Evolutionary conservation across 768 basidiomycete genomes (phyloP), one percentile per base, ranked within the genome.

Genomic region (Glaciozyma antarctica): DNA sequence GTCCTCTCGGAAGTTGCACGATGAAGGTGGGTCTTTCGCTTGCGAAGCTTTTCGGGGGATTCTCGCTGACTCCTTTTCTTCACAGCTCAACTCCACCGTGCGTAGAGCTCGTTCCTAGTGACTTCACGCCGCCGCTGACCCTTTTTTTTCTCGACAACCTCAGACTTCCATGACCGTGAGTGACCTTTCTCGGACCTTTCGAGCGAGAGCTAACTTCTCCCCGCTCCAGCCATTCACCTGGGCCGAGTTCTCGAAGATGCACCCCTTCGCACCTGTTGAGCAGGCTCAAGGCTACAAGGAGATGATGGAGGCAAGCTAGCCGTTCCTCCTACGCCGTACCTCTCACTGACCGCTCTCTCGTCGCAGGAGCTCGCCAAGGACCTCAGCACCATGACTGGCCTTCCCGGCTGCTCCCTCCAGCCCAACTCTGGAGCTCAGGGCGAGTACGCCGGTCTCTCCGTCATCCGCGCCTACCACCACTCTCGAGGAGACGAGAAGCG

Each of bases 391-490:
- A 89, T 98, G 65, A 98, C 95, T 17, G 95, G 95, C n/a, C 95
- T 97, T 79, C 83, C 90, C 70, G 85, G 91, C 24, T 90, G 91
- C 66, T 93, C 90, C 1, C 82, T 99, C n/a, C 95, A 99, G 76
- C 95, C 95, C 44, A 99, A 99, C 77, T 98, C 95, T 19, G 95
- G 95, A 52, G 95, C 95, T 22, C 90, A 92, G 66, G 95, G 95
- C 32, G 95, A 99, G 78, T 99, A 93, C 73, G 84, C 95, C 41
- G 95, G 95, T n/a, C 82, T 99, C 26, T 86, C 84, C 59, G 87
- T 97, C 66, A 97, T 99, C 74, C 84, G 87, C 56, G 93, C 93
- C 15, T 99, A 92, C 77, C 91, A 97, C 73, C 86, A 88, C 75
- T 88, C 90, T 60, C 85, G 86, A 26, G 88, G 88, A 41, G 86